Base-by-base conservation (phyloP, 192 early-diverging fungal genomes). In the Nowakowskiella sp. region DNA sequence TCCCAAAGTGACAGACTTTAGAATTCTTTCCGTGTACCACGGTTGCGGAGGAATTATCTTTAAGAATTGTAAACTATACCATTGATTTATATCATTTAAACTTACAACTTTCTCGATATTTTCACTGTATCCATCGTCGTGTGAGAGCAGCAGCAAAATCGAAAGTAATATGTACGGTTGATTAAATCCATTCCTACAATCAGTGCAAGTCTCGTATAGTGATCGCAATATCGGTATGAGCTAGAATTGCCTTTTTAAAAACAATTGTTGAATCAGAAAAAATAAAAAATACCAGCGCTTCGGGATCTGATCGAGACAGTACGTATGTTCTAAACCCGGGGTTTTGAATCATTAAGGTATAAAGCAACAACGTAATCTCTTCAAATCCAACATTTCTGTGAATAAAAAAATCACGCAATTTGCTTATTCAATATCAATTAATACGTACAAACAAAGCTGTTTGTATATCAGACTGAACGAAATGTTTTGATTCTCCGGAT, bases 121-220 rank as follows among this genome's bases (percentile, higher is more conserved):
- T 13, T 87, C 84, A 33, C 74, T 85, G 50, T 81, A 87, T 0
- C 81, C 78, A 27, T 80, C 78, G 48, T 88, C 86, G 50, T 87
- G 76, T 36, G 77, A 79, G 47, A 86, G 71, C 16, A 88, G 53
- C 4, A 87, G 57, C 19, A 88, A 42, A 46, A 87, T 78, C 36
- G 70, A 72, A 19, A 88, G 54, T 0, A 85, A 66, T 6, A 88
- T 76, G 66, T 87, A 87, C 19, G 85, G 64, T 33, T 78, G 77
- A 19, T 73, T 74, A 49, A 77, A 84, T 51, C 78, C 78, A 7
- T 66, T 62, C 45, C 68, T 83, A 8, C 61, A 58, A 27, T 87
- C 82, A 1, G 76, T 60, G n/a, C n/a, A n/a, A 5, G 75, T 65
- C 34, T 87, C 85, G 64, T 86, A 88, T 0, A 87, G 62, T 51